Conservation (phyloP, 495 filamentous ascomycete genomes). For the Pseudoneurospora amorphoporcata region DNA sequence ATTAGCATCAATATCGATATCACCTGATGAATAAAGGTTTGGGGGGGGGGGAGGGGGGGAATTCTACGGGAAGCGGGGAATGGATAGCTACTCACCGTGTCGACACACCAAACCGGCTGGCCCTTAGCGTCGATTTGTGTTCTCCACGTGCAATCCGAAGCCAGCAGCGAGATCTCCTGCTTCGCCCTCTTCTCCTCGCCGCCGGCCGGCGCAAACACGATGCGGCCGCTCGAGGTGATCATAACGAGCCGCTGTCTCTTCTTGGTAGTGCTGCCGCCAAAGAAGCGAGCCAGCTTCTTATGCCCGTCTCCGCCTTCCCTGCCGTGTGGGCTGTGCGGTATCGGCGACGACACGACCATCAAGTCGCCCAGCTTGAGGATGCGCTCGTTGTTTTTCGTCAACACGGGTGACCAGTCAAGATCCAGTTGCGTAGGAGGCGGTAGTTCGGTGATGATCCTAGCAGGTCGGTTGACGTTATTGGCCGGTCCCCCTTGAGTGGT, state of each 20-base stretch:
- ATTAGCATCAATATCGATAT: constrained; percentile 6
- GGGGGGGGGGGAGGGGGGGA: too few species aligned
- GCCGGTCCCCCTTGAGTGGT: background rate
- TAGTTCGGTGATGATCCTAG: constrained; percentile 86
- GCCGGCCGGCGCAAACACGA: constrained; percentile 83
- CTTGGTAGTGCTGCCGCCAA: constrained; percentile 80
- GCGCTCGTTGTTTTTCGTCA: constrained; percentile 82
- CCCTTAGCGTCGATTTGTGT: constrained; percentile 75
- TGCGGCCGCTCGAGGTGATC: constrained; percentile 81
- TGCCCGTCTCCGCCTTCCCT: constrained; percentile 43
- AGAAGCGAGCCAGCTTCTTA: constrained; percentile 88
- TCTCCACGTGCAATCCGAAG: constrained; percentile 61
- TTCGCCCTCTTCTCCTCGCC: constrained; percentile 96
- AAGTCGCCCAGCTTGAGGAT: constrained; percentile 92
- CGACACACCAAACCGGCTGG: constrained; percentile 77
- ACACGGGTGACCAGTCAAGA: constrained; percentile 97
- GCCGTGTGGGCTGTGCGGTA: constrained; percentile 58
- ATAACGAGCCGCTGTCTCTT: constrained; percentile 89
- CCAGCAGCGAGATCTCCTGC: constrained; percentile 71
- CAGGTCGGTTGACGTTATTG: constrained; percentile 36
- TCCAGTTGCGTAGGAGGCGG: constrained; percentile 94
- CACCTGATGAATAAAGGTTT: background rate
- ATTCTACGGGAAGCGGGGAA: background rate
- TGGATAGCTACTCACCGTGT: constrained; percentile 60
- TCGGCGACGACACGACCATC: constrained; percentile 66